A percentile compares a stretch with the other conserved stretches of the same genome.
Conservation (phyloP, 2,329 filamentous ascomycete genomes). For the Pseudocercospora macadamiae region DNA sequence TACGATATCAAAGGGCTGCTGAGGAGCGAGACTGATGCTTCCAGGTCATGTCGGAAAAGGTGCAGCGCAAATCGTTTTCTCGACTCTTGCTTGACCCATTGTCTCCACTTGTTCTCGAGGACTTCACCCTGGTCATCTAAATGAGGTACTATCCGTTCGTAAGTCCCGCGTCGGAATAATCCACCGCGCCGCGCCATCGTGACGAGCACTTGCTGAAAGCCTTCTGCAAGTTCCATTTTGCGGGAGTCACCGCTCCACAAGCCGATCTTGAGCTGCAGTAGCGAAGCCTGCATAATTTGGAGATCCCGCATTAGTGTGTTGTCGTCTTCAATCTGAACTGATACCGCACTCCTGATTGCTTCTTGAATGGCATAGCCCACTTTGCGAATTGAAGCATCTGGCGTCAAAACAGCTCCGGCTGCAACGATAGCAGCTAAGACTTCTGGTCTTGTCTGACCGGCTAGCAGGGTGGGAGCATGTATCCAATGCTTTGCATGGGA, state of each 20-base stretch:
- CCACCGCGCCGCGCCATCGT: slow-evolving; percentile 60
- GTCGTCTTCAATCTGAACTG: slow-evolving; percentile 51
- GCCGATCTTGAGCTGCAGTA: slow-evolving; percentile 56
- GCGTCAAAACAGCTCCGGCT: slow-evolving; percentile 62
- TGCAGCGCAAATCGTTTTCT: slow-evolving; percentile 71
- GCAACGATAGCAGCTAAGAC: slow-evolving; percentile 64
- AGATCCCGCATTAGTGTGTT: slow-evolving; percentile 56
- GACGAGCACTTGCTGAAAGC: slow-evolving; percentile 57
- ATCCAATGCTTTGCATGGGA: slow-evolving; percentile 64
- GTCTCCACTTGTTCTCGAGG: slow-evolving; percentile 66
- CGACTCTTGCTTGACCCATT: slow-evolving; percentile 66
- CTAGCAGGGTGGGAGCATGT: slow-evolving; percentile 62
- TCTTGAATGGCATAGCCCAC: slow-evolving; percentile 61
- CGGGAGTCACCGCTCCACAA: slow-evolving; percentile 63
- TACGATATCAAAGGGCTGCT: slow-evolving; percentile 69
- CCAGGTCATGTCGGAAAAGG: slow-evolving; percentile 66
- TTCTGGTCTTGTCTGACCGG: slow-evolving; percentile 60
- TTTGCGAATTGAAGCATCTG: slow-evolving; percentile 61
- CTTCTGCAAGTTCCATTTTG: slow-evolving; percentile 63
- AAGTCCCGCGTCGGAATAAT: slow-evolving; percentile 57
- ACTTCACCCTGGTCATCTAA: slow-evolving; percentile 58
- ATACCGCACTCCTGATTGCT: slow-evolving; percentile 45
- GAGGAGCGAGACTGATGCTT: slow-evolving; percentile 68
- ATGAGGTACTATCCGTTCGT: slow-evolving; percentile 51
- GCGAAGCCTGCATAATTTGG: slow-evolving; percentile 55